Evolutionary conservation across 257 asterid genomes (phyloP).

Genomic region (Ballota nigra): DNA sequence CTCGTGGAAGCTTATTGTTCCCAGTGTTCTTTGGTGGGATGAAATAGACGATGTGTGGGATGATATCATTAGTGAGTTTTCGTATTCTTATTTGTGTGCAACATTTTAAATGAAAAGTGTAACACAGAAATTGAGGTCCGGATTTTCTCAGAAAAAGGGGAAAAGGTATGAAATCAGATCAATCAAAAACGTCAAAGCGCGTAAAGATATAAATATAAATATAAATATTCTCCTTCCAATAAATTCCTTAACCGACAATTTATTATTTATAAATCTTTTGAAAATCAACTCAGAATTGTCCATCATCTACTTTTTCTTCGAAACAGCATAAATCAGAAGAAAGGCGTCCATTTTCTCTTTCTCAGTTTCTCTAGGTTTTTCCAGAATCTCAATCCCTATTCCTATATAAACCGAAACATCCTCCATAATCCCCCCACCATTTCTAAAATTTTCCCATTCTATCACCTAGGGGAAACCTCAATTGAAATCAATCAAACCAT

Average conservation of each 20-base stretch:
- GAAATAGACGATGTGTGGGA: too few species aligned
- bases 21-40: too few species aligned
- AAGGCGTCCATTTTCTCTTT: background rate
- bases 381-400: constrained; percentile 27
- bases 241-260: background rate
- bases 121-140: too few species aligned
- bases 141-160: background rate
- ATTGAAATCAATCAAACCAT: background rate
- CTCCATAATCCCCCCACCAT: background rate
- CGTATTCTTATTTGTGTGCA: too few species aligned
- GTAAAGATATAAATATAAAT: background rate
- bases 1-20: too few species aligned
- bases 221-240: too few species aligned
- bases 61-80: too few species aligned
- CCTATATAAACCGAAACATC: constrained; percentile 8
- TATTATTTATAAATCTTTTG: background rate
- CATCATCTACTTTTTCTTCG: too few species aligned
- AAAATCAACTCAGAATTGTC: too few species aligned
- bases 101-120: too few species aligned
- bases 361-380: constrained; percentile 26
- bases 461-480: background rate
- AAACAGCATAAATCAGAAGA: too few species aligned
- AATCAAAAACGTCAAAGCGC: constrained; percentile 21
- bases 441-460: background rate
- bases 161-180: too few species aligned